These are phyloP conservation scores for Tardiomyces blankii DNA, from an alignment of 1,139 yeast genomes.

Conservation along the genomic window DNA sequence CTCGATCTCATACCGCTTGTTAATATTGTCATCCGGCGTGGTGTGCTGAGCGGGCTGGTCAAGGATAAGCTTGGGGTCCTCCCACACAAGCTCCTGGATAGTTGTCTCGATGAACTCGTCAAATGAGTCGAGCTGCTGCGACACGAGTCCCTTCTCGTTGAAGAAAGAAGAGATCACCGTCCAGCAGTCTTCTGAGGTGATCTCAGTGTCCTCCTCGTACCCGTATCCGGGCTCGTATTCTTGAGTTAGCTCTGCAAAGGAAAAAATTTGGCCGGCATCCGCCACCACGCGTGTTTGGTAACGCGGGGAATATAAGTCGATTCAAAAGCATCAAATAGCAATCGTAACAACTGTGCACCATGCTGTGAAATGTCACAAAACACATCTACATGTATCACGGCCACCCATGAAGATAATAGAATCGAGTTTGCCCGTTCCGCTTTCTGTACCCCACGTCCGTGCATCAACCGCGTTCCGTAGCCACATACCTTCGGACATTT, in stretches of 20 bases:
- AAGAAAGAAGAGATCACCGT: slow-evolving; percentile 93
- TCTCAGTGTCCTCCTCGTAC: slow-evolving; percentile 59
- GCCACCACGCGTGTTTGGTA: slow-evolving; percentile 77
- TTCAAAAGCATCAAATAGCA: too few relatives aligned
- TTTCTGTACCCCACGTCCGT: too few relatives aligned
- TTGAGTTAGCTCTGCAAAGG: too few relatives aligned
- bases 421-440: too few relatives aligned
- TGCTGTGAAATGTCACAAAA: too few relatives aligned
- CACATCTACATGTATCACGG: too few relatives aligned
- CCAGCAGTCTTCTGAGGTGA: slow-evolving; percentile 99
- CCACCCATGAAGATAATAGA: too few relatives aligned
- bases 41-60: slow-evolving; percentile 99
- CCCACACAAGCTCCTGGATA: slow-evolving; percentile 93
- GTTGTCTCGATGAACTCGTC: slow-evolving; percentile 97
- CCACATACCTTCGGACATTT: too few relatives aligned
- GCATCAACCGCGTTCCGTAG: too few relatives aligned
- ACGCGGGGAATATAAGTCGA: too few relatives aligned
- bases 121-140: slow-evolving; percentile 96
- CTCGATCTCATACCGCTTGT: slow-evolving; percentile 85
- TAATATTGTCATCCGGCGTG: slow-evolving; percentile 77
- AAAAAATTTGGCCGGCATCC: slow-evolving; percentile 64
- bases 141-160: slow-evolving; percentile 92
- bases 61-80: slow-evolving; percentile 83
- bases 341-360: too few relatives aligned
- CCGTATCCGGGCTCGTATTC: slow-evolving; percentile 28